These are phyloP conservation scores for Leccinum broughii DNA, from an alignment of 768 basidiomycete genomes.

Conservation along the genomic window DNA sequence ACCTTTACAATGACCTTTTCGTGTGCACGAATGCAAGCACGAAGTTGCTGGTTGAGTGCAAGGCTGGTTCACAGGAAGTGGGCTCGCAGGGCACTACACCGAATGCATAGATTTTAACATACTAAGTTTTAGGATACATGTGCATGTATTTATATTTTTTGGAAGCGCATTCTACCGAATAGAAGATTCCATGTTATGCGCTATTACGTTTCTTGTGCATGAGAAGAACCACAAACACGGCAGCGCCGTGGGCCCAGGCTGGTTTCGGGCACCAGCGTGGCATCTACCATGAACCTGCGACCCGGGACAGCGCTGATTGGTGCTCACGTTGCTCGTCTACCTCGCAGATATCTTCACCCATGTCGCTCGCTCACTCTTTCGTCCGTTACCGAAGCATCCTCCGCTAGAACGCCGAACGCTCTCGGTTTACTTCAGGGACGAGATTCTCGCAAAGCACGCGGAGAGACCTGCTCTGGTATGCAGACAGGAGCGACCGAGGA, in stretches of 20 bases:
- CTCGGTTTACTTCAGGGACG: slow-evolving; percentile 57
- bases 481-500: slow-evolving; percentile 52
- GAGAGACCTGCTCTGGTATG: slow-evolving; percentile 65
- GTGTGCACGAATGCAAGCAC: not conserved
- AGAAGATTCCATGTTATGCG: not conserved
- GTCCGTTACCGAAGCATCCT: slow-evolving; percentile 50
- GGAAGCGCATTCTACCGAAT: not conserved
- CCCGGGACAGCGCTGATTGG: not conserved
- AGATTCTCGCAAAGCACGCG: slow-evolving; percentile 51
- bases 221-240: not conserved
- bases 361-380: slow-evolving; percentile 45
- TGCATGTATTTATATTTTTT: not conserved
- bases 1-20: slow-evolving; percentile 15
- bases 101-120: slow-evolving; percentile 11
- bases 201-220: not conserved
- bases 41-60: not conserved
- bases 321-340: not conserved
- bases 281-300: slow-evolving; percentile 4
- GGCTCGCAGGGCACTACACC: not conserved
- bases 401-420: slow-evolving; percentile 58
- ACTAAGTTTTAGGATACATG: not conserved
- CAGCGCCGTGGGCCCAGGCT: too few relatives aligned
- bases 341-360: slow-evolving; percentile 11
- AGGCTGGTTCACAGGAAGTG: not conserved
- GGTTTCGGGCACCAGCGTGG: not conserved